These are phyloP conservation scores for Pleurotus salmoneostramineus DNA, from an alignment of 768 basidiomycete species.

Conservation along the genomic window DNA sequence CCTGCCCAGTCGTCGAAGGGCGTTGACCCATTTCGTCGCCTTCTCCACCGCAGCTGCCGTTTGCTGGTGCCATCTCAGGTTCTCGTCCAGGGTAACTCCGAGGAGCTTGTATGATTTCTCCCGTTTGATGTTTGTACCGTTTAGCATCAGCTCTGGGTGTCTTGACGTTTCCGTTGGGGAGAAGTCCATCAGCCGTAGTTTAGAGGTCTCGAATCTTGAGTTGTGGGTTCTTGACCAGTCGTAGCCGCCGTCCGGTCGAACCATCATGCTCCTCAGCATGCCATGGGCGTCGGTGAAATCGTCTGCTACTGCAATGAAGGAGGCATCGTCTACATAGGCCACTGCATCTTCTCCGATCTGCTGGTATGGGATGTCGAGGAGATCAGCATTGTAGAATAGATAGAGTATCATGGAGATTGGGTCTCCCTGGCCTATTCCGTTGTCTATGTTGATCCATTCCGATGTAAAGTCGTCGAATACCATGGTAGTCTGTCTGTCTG, in stretches of 20 bases:
- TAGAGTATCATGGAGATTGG: slow-evolving; percentile 22
- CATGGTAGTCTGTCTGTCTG: slow-evolving; percentile 14
- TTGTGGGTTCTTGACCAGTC: slow-evolving; percentile 23
- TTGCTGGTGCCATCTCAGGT: slow-evolving; percentile 22
- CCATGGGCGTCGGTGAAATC: slow-evolving; percentile 16
- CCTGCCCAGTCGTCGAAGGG: slow-evolving; percentile 7
- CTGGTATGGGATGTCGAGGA: slow-evolving; percentile 10
- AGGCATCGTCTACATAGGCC: slow-evolving; percentile 26
- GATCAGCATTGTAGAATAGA: slow-evolving; percentile 20
- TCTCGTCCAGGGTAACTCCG: slow-evolving; percentile 20
- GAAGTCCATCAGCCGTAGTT: slow-evolving; percentile 24
- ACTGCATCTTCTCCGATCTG: slow-evolving; percentile 14
- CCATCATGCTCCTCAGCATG: slow-evolving; percentile 22
- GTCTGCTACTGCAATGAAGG: slow-evolving; percentile 18
- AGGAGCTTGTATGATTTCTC: slow-evolving; percentile 6
- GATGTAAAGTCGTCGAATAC: slow-evolving; percentile 24
- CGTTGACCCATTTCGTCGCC: slow-evolving; percentile 14
- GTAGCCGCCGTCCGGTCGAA: slow-evolving; percentile 15
- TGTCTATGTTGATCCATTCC: slow-evolving; percentile 11
- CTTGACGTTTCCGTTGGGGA: background rate
- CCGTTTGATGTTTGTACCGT: background rate
- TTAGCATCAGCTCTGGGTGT: background rate
- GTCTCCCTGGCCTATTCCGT: slow-evolving; percentile 23
- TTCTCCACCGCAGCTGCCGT: slow-evolving; percentile 13
- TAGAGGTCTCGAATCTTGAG: slow-evolving; percentile 25